These are phyloP conservation scores for Monosporascus sp. DNA, from an alignment of 2,329 filamentous ascomycete species.

Conservation along the genomic window DNA sequence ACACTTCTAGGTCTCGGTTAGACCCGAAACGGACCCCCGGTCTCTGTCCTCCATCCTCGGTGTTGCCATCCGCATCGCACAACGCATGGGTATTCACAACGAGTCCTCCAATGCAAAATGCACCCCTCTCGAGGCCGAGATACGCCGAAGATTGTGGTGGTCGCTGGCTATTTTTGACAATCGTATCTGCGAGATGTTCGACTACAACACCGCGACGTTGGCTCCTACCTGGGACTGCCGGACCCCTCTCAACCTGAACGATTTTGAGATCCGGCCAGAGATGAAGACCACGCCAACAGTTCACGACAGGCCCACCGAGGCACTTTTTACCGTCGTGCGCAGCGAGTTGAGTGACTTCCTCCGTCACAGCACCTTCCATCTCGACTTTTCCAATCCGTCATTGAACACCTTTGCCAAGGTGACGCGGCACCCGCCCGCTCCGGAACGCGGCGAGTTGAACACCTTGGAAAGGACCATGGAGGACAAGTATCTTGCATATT, in stretches of 20 bases:
- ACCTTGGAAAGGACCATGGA: too few species aligned
- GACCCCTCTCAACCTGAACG: conserved; percentile 38
- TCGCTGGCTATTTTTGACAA: too few species aligned
- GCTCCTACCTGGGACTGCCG: conserved; percentile 36
- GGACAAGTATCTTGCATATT: too few species aligned
- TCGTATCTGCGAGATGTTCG: too few species aligned
- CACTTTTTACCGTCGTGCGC: conserved; percentile 35
- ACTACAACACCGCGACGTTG: conserved; percentile 26
- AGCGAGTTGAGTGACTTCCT: conserved; percentile 33
- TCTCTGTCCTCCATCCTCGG: conserved; percentile 48
- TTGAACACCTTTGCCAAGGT: conserved; percentile 49
- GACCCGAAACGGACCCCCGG: conserved; percentile 37
- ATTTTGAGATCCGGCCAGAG: conserved; percentile 38
- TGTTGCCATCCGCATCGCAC: conserved; percentile 50
- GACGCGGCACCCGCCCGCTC: conserved; percentile 31
- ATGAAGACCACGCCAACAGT: conserved; percentile 28
- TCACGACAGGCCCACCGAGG: conserved; percentile 31
- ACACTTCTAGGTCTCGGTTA: conserved; percentile 39
- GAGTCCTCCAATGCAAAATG: conserved; percentile 31
- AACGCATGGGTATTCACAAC: conserved; percentile 48
- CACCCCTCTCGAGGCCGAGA: too few species aligned
- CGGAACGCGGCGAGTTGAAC: too few species aligned
- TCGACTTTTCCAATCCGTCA: conserved; percentile 37
- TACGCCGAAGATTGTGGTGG: too few species aligned
- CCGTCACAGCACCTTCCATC: conserved; percentile 27